Evolutionary conservation across 2,329 filamentous ascomycete species (phyloP), one percentile per base, ranked within the genome.

Genomic region (Fusarium ambrosium): DNA sequence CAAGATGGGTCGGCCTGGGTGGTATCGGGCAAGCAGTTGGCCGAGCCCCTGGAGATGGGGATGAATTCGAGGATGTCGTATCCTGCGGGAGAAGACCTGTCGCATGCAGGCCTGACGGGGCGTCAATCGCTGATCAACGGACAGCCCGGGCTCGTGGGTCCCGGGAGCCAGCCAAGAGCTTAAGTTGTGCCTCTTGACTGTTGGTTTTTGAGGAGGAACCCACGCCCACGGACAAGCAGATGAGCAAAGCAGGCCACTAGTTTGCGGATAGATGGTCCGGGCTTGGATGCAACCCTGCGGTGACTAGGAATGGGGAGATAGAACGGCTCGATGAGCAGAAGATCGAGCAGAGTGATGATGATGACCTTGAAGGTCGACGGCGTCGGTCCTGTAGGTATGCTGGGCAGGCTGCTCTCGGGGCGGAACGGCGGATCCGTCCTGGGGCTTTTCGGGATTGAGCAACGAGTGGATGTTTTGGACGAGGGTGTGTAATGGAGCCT

Each of bases 91-190:
- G 69, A 69, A 67, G 64, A 68, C 64, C 68, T 78, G 73, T 77
- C 66, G 68, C 70, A 74, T 77, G 68, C 72, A 78, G 70, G 63
- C 66, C 69, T 74, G 69, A 76, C 69, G 70, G 75, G 74, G 77
- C 66, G 74, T 78, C 66, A 75, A 77, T 72, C 72, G 68, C 70
- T 77, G 77, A 79, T 79, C 75, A 77, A 77, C 70, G 60, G 64
- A 69, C 71, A 69, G 72, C 45, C 66, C 64, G 66, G 72, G 37
- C 56, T 77, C 77, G 69, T 79, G 77, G 75, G 75, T 79, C 77
- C 67, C 69, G 64, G 69, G 71, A 77, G 58, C 62, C 75, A 69
- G 69, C 73, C 75, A 76, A 72, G 75, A 76, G 65, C 67, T 75
- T 75, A 72, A 77, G 67, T 66, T 72, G 66, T 75, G 66, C 63